Base-by-base conservation (phyloP, 129 eudicot species). In the Solidago caesia region DNA sequence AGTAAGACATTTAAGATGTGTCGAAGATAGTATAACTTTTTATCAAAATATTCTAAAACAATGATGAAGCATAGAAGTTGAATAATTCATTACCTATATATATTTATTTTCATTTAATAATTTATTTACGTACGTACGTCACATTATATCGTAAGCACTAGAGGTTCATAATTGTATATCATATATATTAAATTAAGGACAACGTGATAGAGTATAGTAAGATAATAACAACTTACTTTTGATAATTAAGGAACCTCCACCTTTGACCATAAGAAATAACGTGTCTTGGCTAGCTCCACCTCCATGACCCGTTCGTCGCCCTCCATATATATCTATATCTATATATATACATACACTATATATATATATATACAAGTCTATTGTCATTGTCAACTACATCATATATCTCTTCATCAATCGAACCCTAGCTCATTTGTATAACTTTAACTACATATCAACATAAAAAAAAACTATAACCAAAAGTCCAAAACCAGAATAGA, bases 191-290 rank as follows among this genome's bases (percentile, higher is more conserved):
- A 55, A 0, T 5, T 15, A 55, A 15, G 6, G 16, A 55, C 27
- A 55, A 55, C 61, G 7, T 15, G 61, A 12, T 6, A 49, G 57
- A 68, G 12, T 77, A 25, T 8, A 42, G 6, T 78, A 78, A 61
- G 47, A 70, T 62, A 70, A 70, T 44, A 21, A 10, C 2, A 25
- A 43, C 12, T 78, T 72, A 64, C 51, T 51, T 65, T 78, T 43
- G 42, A 33, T 72, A 21, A 21, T 21, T 21, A 78, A 51, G 72
- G 63, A 78, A 63, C 82, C 72, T 51, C 67, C 53, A 44, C 52
- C 65, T 27, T 78, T 78, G 82, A 78, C 82, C 66, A 61, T 49
- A 21, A 21, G 43, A 62, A 78, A 70, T 65, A 49, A 41, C 71
- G 57, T 44, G 14, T 57, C 15, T 74, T 56, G 68, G 80, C 0